Conservation (phyloP, 495 filamentous ascomycete genomes). For the Xanthoparmelia taractica region DNA sequence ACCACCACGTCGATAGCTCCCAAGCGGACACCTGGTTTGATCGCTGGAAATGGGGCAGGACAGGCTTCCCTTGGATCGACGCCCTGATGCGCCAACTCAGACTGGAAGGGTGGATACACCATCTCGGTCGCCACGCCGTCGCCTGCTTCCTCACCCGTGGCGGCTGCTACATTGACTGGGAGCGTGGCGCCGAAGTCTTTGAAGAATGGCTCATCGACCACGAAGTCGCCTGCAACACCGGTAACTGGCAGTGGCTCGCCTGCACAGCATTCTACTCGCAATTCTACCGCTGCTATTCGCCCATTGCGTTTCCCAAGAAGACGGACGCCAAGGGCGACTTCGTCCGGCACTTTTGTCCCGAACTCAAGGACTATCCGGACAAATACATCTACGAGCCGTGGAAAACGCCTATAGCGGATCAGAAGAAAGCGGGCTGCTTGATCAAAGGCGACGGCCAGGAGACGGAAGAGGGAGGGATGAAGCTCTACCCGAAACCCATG, state of each 20-base stretch:
- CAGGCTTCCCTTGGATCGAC: constrained; percentile 69
- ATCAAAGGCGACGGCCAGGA: constrained; percentile 46
- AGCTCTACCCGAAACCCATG: constrained; percentile 59
- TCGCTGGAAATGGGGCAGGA: constrained; percentile 56
- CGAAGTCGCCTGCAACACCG: constrained; percentile 58
- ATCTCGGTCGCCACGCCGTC: constrained; percentile 62
- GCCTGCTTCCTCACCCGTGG: constrained; percentile 67
- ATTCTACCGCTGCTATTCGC: constrained; percentile 60
- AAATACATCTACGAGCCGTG: constrained; percentile 71
- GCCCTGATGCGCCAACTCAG: constrained; percentile 66
- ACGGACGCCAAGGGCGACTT: constrained; percentile 57
- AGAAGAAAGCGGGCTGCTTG: constrained; percentile 50
- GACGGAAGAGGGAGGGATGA: constrained; percentile 30
- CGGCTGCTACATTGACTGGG: constrained; percentile 66
- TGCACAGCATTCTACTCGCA: constrained; percentile 62
- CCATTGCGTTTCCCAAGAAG: constrained; percentile 58
- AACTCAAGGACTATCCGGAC: constrained; percentile 48
- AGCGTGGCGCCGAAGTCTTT: constrained; percentile 65
- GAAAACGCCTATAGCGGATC: constrained; percentile 54
- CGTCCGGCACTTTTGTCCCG: constrained; percentile 54
- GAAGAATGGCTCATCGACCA: constrained; percentile 66
- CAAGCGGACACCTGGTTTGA: constrained; percentile 54
- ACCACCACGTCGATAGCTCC: constrained; percentile 48
- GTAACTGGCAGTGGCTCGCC: constrained; percentile 71
- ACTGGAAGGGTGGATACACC: constrained; percentile 66